Evolutionary conservation across 2,329 filamentous ascomycete species (phyloP).

Genomic region (Acrocalymma vagum): DNA sequence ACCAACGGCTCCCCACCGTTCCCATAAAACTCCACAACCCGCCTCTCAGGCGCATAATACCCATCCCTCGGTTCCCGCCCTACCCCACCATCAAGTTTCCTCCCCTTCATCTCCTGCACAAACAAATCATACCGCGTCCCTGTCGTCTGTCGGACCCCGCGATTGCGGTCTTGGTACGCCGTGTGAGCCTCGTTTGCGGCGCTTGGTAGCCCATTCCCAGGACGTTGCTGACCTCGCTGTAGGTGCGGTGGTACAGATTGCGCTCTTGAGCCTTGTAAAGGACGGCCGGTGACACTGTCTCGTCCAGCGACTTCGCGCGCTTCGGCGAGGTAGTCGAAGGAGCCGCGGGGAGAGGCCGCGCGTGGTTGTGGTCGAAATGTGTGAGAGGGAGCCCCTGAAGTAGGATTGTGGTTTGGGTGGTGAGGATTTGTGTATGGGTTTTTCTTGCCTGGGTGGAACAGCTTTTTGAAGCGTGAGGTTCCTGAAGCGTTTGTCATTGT

Average conservation of each 20-base stretch:
- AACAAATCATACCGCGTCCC: conserved; percentile 23
- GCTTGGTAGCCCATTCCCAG: conserved; percentile 1
- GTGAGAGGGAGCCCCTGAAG: no score
- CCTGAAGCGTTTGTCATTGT: no score
- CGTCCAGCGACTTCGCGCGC: conserved; percentile 23
- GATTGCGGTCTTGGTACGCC: conserved; percentile 11
- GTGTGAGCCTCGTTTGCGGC: conserved; percentile 8
- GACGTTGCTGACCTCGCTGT: neutral
- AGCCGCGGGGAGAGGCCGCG: conserved; percentile 11
- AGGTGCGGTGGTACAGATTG: neutral
- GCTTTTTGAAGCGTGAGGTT: no score
- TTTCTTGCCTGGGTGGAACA: no score
- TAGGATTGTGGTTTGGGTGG: conserved; percentile 17
- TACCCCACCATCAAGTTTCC: conserved; percentile 18
- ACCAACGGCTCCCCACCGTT: no score
- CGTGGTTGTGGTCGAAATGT: neutral
- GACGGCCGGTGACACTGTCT: conserved; percentile 28
- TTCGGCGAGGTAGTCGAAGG: conserved; percentile 26
- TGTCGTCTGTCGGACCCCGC: conserved; percentile 10
- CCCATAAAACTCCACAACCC: conserved; percentile 30
- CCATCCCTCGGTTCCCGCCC: conserved; percentile 16
- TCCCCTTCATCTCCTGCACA: conserved; percentile 18
- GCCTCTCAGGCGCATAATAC: conserved; percentile 35
- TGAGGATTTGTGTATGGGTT: conserved; percentile 23
- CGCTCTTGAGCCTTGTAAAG: neutral